A percentile compares a stretch with the other conserved stretches of the same genome.
Conservation (phyloP, 2,329 filamentous ascomycete genomes). For the Myriosclerotinia duriaeana region DNA sequence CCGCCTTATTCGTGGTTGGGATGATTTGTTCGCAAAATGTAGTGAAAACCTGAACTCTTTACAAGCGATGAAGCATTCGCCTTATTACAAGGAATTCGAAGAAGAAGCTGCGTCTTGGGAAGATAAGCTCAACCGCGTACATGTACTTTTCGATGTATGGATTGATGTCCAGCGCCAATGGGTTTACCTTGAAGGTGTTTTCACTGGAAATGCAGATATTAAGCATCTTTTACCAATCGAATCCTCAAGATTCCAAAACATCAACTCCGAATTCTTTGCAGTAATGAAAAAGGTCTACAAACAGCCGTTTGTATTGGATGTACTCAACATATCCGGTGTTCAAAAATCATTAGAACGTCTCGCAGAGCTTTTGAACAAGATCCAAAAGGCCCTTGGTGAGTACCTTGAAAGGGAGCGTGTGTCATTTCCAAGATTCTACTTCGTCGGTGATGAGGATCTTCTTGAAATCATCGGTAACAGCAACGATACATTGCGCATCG, state of each 20-base stretch:
- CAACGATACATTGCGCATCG: constrained; percentile 92
- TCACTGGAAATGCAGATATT: constrained; percentile 97
- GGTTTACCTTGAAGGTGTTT: constrained; percentile 98
- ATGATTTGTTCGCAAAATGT: constrained; percentile 97
- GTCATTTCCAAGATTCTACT: constrained; percentile 98
- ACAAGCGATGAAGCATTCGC: constrained; percentile 97
- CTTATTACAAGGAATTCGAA: constrained; percentile 99
- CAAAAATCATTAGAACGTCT: constrained; percentile 94
- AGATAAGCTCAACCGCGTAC: constrained; percentile 94
- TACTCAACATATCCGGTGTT: constrained; percentile 91
- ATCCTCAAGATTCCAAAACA: constrained; percentile 96
- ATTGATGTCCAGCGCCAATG: constrained; percentile 99
- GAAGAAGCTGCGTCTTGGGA: constrained; percentile 97
- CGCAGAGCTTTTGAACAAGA: constrained; percentile 97
- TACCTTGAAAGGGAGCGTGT: constrained; percentile 97
- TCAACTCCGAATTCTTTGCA: constrained; percentile 98
- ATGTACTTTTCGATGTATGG: constrained; percentile 98
- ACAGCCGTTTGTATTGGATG: constrained; percentile 91
- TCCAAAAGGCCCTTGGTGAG: constrained; percentile 96
- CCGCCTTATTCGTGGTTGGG: constrained; percentile 94
- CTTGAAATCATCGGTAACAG: constrained; percentile 99
- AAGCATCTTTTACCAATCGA: constrained; percentile 96
- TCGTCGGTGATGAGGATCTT: constrained; percentile 96
- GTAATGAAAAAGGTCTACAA: constrained; percentile 99
- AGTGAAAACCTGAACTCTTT: constrained; percentile 97